Base-by-base conservation (phyloP, 1,284 basidiomycete genomes). In the Veloporphyrellus conicus region DNA sequence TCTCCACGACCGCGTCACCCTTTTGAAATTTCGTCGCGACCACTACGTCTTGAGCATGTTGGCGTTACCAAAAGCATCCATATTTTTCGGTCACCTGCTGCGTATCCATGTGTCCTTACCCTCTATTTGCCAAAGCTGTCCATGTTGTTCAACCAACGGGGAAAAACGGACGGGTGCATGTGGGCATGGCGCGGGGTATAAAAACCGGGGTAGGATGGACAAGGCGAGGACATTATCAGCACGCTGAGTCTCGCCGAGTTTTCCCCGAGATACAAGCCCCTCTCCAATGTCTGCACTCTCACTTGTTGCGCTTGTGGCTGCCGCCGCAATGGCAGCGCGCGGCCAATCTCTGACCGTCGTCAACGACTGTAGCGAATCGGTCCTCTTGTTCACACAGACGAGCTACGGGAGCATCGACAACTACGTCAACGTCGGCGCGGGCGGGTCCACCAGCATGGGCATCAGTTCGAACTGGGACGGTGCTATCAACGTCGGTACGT, bases 391-490 rank as follows among this genome's bases (percentile, higher is more conserved):
- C 44, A 61, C 60, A 0, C 48, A 53, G 38, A 54, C 44, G 10
- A 62, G 53, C 45, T 53, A 28, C 25, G 59, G 61, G 1, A 16
- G 18, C 31, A 45, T 60, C 38, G 35, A 41, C 11, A 57, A 54
- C 47, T 43, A 60, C 11, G 44, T 62, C 34, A 41, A 34, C n/a
- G 47, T 63, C 18, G 40, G 7, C 4, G 8, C 32, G 2, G 22
- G 38, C 7, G 31, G n/a, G 15, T 33, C 32, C 1, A 32, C 46
- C 16, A 43, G 61, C 54, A 41, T 61, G 50, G 60, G 45, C 41
- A 55, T 59, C 16, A 50, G 47, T 39, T 32, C 54, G 23, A 42
- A 63, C 45, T 62, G 56, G 52, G 54, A 63, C 22, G 59, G 61
- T 25, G 59, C 54, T 25, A 20, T 59, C 40, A 57, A 56, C 32